Evolutionary conservation across 768 basidiomycete genomes (phyloP).

Genomic region (Naganishia vaughanmartiniae): DNA sequence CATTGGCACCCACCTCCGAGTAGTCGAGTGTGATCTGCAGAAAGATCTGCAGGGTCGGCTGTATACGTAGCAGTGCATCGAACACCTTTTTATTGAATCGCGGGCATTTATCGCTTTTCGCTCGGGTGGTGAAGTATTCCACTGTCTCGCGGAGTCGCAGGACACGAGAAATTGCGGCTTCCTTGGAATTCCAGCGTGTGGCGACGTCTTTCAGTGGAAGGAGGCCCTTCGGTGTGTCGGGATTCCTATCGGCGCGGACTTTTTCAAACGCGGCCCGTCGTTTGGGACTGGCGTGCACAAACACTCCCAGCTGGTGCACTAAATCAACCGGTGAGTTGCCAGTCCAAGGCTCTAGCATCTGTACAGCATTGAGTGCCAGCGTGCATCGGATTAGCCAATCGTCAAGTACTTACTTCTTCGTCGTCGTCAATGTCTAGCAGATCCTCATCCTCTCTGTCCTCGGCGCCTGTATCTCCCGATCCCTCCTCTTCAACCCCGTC

Average conservation of each 20-base stretch:
- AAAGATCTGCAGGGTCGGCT: neutral
- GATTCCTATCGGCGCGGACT: neutral
- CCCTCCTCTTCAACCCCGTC: neutral
- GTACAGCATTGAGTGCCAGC: neutral
- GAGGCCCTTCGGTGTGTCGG: neutral
- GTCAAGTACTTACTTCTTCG: neutral
- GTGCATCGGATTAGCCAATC: neutral
- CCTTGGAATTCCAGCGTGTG: constrained; percentile 8
- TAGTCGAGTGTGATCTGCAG: neutral
- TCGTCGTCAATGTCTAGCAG: neutral
- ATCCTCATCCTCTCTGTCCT: neutral
- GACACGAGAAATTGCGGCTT: neutral
- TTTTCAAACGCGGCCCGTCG: neutral
- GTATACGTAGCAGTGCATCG: neutral
- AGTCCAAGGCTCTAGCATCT: neutral
- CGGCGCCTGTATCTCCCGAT: neutral
- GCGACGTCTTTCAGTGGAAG: constrained; percentile 4
- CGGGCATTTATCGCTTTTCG: neutral
- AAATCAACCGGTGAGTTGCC: neutral
- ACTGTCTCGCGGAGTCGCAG: neutral
- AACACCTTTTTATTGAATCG: neutral
- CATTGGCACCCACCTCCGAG: neutral
- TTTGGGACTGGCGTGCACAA: neutral
- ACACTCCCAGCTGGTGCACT: constrained; percentile 11
- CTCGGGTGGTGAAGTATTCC: neutral